phyloP scores from a whole-genome alignment of 2,329 filamentous ascomycete species.

The Colletotrichum horii region DNA sequence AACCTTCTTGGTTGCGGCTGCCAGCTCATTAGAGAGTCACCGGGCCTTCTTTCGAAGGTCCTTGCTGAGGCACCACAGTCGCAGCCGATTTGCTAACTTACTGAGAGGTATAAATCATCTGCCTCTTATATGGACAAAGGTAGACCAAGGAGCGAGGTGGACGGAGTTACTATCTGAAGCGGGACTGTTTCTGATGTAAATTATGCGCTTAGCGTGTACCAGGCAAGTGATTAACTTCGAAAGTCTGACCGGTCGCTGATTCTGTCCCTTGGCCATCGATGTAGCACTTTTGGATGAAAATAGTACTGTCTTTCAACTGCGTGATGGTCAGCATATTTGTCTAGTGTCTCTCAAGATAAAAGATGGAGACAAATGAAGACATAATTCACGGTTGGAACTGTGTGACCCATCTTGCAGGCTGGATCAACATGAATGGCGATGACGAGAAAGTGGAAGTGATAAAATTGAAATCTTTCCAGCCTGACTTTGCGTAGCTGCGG shows the following conservation, averaged over 20 bases:
- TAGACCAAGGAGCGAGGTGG: neutral
- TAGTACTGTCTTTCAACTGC: neutral
- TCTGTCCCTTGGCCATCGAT: slow-evolving; percentile 93
- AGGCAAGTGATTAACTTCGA: slow-evolving; percentile 65
- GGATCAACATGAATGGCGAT: rapidly evolving
- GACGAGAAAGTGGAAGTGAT: neutral
- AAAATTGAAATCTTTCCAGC: neutral
- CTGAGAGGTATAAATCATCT: neutral
- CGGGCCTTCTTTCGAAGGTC: neutral
- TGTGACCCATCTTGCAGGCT: neutral
- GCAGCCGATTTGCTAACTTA: neutral
- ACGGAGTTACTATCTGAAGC: neutral
- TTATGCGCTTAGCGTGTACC: neutral
- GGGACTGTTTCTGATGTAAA: neutral
- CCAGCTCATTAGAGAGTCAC: neutral
- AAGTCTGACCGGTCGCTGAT: slow-evolving; percentile 87
- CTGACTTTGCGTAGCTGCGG: neutral
- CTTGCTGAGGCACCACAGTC: neutral
- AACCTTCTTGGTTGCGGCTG: neutral
- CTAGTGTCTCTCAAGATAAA: neutral
- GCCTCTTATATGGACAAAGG: neutral
- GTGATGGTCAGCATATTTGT: neutral
- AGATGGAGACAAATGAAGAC: neutral
- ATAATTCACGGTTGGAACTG: neutral
- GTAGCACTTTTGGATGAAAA: slow-evolving; percentile 58